These are phyloP conservation scores for Loxodes magnus DNA, from an alignment of 73 alveolate species.

Conservation along the genomic window DNA sequence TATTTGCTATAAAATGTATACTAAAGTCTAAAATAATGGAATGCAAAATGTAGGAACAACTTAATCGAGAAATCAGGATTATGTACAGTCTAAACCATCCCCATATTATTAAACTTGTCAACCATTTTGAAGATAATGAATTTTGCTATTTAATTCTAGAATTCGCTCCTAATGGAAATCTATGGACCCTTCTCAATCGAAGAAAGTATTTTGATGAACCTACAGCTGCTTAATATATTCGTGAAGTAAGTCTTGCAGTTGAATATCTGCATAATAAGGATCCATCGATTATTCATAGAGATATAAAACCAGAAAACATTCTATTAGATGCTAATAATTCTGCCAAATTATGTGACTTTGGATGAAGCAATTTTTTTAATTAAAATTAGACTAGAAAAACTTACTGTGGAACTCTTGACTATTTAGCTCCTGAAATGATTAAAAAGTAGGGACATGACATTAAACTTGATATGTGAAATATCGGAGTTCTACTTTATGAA, in stretches of 20 bases:
- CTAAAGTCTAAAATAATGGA: conserved; percentile 54
- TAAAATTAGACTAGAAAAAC: conserved; percentile 28
- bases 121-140: conserved; percentile 83
- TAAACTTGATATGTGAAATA: conserved; percentile 84
- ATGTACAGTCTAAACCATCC: conserved; percentile 86
- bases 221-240: conserved; percentile 30
- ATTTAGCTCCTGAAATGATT: conserved; percentile 98
- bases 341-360: conserved; percentile 14
- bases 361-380: conserved; percentile 12
- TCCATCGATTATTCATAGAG: conserved; percentile 41
- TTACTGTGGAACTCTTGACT: conserved; percentile 97
- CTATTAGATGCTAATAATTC: conserved; percentile 1
- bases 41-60: background rate
- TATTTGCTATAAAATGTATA: conserved; percentile 63
- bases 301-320: conserved; percentile 35
- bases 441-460: conserved; percentile 59
- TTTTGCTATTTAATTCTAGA: conserved; percentile 66
- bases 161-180: conserved; percentile 37
- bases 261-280: conserved; percentile 39
- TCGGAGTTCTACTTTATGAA: conserved; percentile 74
- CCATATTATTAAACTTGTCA: conserved; percentile 63
- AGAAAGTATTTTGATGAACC: conserved; percentile 35
- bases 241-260: conserved; percentile 35
- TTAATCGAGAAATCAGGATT: conserved; percentile 79
- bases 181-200: conserved; percentile 23